Percentiles rank a stretch among this genome's conserved stretches.
Conservation (phyloP, 192 early-diverging fungal genomes). For the Thoreauomyces humboldtii region DNA sequence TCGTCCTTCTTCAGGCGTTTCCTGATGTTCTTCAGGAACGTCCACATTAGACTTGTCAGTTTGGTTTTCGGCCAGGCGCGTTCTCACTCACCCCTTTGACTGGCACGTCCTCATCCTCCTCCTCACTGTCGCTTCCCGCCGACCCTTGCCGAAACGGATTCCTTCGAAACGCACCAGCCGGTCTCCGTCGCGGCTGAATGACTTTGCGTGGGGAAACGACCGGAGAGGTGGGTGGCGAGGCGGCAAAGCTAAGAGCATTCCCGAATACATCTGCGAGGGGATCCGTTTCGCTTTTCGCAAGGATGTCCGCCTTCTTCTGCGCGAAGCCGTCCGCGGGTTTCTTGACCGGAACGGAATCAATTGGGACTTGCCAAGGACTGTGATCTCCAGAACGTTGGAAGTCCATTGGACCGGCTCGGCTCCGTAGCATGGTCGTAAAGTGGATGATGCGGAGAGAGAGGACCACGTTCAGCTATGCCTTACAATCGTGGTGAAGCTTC, state of each 20-base stretch:
- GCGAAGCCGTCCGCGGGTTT: background rate
- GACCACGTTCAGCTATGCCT: too few species aligned
- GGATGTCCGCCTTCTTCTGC: background rate
- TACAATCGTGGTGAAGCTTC: too few species aligned
- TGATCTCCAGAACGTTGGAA: background rate
- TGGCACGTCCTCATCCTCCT: constrained; percentile 14
- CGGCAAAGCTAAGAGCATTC: background rate
- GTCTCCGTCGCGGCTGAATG: background rate
- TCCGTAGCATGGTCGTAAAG: constrained; percentile 7
- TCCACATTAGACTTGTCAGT: background rate
- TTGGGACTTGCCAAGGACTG: background rate
- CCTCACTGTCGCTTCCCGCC: background rate
- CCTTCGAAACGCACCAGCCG: background rate
- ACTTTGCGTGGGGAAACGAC: background rate
- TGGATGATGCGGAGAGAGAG: too few species aligned
- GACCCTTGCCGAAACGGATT: background rate
- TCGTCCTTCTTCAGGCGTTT: constrained; percentile 18
- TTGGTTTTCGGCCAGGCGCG: background rate
- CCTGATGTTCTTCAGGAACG: background rate
- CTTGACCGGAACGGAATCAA: background rate
- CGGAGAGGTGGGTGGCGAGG: background rate
- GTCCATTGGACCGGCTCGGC: constrained; percentile 4
- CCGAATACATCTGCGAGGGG: background rate
- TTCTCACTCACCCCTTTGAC: background rate
- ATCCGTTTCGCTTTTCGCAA: background rate